Evolutionary conservation across 768 basidiomycete genomes (phyloP).

Genomic region (Ramaria rubella): DNA sequence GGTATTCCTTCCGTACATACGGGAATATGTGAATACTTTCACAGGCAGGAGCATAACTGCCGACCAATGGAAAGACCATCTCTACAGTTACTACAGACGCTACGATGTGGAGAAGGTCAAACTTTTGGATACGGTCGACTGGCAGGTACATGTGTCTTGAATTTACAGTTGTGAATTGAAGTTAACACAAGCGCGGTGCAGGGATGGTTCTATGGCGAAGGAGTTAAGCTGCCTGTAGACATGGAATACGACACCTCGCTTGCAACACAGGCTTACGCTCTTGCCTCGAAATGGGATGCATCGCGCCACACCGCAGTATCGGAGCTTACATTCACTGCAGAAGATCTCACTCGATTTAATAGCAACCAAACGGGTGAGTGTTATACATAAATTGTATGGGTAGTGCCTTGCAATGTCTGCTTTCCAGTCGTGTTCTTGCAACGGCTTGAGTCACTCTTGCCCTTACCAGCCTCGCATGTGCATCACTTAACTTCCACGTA

Average conservation of each 20-base stretch:
- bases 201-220: slow-evolving; percentile 83
- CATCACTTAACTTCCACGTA: slow-evolving; percentile 50
- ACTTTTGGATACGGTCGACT: slow-evolving; percentile 63
- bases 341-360: slow-evolving; percentile 59
- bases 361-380: slow-evolving; percentile 69
- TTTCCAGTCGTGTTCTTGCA: slow-evolving; percentile 75
- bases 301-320: slow-evolving; percentile 42
- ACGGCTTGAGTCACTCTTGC: slow-evolving; percentile 53
- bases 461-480: slow-evolving; percentile 57
- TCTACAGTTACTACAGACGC: slow-evolving; percentile 61
- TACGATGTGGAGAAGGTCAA: slow-evolving; percentile 57
- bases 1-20: slow-evolving; percentile 77
- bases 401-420: background rate
- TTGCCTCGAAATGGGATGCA: slow-evolving; percentile 70
- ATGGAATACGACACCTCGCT: slow-evolving; percentile 71
- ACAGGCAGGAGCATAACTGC: slow-evolving; percentile 81
- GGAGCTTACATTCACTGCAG: slow-evolving; percentile 45
- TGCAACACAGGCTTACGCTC: slow-evolving; percentile 58
- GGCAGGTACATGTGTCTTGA: slow-evolving; percentile 50
- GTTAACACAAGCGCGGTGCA: slow-evolving; percentile 19
- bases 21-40: slow-evolving; percentile 76
- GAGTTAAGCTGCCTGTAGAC: slow-evolving; percentile 61
- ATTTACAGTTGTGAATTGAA: background rate
- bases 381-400: background rate
- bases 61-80: slow-evolving; percentile 72